These are phyloP conservation scores for Kwoniella dendrophila DNA, from an alignment of 768 basidiomycete genomes.

Conservation along the genomic window DNA sequence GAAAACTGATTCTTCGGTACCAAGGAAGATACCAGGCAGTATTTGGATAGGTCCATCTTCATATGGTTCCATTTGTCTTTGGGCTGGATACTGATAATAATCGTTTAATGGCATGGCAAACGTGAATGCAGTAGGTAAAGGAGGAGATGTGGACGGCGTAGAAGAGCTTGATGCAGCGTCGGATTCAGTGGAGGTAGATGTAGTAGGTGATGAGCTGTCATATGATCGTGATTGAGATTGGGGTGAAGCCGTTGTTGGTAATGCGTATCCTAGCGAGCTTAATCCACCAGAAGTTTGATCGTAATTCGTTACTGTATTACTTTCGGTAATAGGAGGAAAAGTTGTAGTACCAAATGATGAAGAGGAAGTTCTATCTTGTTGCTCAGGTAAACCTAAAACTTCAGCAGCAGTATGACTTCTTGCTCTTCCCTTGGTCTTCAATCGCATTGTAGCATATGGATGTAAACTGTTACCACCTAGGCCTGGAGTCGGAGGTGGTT, in stretches of 20 bases:
- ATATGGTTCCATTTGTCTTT: conserved; percentile 35
- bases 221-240: neutral
- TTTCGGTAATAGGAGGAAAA: conserved; percentile 16
- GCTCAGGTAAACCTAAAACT: neutral
- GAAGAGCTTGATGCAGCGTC: conserved; percentile 17
- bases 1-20: conserved; percentile 47
- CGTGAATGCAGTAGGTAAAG: conserved; percentile 22
- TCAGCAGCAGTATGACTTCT: conserved; percentile 19
- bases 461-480: conserved; percentile 9
- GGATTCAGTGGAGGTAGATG: conserved; percentile 23
- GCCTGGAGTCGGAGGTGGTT: conserved; percentile 35
- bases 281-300: neutral
- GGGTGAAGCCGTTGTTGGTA: conserved; percentile 14
- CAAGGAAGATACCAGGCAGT: conserved; percentile 50
- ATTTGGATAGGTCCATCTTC: conserved; percentile 50
- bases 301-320: neutral
- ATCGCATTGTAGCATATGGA: conserved; percentile 19
- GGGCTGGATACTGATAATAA: conserved; percentile 1
- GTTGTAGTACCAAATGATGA: neutral
- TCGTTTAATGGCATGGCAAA: conserved; percentile 12
- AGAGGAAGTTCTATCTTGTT: neutral
- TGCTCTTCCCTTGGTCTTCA: conserved; percentile 15
- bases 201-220: conserved; percentile 17
- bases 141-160: conserved; percentile 29
- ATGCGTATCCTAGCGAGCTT: conserved; percentile 5